These are phyloP conservation scores for Rhododendron kiyosumense DNA, from an alignment of 148 eudicot genomes.

Conservation along the genomic window DNA sequence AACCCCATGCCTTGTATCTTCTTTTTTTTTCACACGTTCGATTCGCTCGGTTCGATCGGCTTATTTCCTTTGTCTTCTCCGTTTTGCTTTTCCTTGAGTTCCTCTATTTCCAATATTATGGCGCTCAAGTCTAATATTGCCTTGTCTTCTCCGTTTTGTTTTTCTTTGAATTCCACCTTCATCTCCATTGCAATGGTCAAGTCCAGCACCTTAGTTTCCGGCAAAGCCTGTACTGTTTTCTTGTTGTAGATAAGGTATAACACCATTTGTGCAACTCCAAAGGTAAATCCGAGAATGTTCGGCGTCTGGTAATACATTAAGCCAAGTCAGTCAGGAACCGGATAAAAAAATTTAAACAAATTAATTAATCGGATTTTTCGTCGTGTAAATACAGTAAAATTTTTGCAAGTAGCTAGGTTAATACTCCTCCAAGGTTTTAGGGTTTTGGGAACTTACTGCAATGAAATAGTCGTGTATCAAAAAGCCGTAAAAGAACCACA, in stretches of 20 bases:
- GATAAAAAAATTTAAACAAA: background rate
- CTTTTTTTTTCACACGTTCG: background rate
- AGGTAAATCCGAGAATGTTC: constrained; percentile 57
- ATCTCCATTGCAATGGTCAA: background rate
- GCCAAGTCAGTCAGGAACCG: background rate
- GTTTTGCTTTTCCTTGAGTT: background rate
- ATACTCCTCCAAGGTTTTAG: background rate
- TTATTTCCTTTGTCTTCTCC: background rate
- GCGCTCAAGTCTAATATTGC: background rate
- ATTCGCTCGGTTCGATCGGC: background rate
- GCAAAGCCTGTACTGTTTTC: constrained; percentile 19
- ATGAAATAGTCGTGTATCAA: constrained; percentile 53
- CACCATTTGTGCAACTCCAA: constrained; percentile 68
- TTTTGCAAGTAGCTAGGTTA: no score
- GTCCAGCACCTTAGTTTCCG: constrained; percentile 19
- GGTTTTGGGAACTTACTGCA: constrained; percentile 42
- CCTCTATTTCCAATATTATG: background rate
- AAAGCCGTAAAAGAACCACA: constrained; percentile 84
- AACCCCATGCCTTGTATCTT: background rate
- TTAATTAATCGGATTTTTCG: background rate
- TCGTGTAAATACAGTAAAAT: background rate
- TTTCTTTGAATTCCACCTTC: background rate
- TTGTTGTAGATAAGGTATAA: constrained; percentile 50
- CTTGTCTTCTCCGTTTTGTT: background rate
- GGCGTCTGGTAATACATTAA: constrained; percentile 49